Evolutionary conservation across 495 filamentous ascomycete species (phyloP).

Genomic region (Aspergillus campestris): DNA sequence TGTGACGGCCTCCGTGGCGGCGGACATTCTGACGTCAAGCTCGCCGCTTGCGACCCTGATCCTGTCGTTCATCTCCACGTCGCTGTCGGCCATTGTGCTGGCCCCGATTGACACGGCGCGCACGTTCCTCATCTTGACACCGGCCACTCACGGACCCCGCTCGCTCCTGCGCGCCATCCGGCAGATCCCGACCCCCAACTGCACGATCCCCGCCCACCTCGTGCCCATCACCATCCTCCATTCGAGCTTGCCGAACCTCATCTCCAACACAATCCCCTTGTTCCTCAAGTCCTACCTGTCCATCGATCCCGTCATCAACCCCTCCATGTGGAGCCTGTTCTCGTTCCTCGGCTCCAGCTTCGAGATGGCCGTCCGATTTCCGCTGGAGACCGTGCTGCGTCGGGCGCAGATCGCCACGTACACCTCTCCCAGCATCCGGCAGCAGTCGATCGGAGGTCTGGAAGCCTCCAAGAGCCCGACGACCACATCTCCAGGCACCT

Average conservation of each 20-base stretch:
- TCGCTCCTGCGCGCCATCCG: constrained; percentile 67
- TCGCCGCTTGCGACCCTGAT: constrained; percentile 65
- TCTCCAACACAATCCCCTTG: constrained; percentile 72
- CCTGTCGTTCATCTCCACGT: constrained; percentile 75
- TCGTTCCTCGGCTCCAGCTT: constrained; percentile 66
- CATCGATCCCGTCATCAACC: constrained; percentile 75
- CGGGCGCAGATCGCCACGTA: constrained; percentile 71
- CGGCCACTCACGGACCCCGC: constrained; percentile 60
- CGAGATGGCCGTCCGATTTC: constrained; percentile 79
- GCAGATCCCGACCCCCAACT: constrained; percentile 58
- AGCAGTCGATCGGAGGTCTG: constrained; percentile 47
- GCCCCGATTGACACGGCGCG: constrained; percentile 84
- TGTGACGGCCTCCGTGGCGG: constrained; percentile 41
- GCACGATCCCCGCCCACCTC: constrained; percentile 60
- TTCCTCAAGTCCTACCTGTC: constrained; percentile 68
- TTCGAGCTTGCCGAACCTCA: constrained; percentile 69
- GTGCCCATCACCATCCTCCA: constrained; percentile 79
- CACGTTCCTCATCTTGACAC: constrained; percentile 77
- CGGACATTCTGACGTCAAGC: constrained; percentile 59
- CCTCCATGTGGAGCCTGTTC: constrained; percentile 65
- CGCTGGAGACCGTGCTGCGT: constrained; percentile 84
- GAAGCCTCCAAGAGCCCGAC: constrained; percentile 18
- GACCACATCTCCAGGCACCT: constrained; percentile 23
- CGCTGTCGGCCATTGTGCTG: constrained; percentile 68
- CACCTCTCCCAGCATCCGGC: constrained; percentile 37